Evolutionary conservation across 208 protist genomes (phyloP).

Genomic region (Trypanosoma caninum): DNA sequence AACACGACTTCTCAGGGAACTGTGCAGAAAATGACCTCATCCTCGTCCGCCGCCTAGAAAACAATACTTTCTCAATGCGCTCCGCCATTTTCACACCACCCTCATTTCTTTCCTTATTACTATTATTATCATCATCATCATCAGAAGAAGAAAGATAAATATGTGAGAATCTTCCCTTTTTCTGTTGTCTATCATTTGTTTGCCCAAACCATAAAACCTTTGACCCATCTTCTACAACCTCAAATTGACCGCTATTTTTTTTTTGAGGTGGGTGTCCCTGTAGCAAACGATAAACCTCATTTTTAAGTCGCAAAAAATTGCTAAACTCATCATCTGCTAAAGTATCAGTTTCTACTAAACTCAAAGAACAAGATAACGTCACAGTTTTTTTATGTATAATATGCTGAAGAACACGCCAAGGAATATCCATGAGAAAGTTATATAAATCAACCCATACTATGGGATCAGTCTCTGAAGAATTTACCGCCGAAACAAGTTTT

Average conservation of each 20-base stretch:
- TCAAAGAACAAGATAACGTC: not conserved
- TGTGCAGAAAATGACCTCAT: conserved; percentile 11
- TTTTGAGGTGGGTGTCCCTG: not conserved
- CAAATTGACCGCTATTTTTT: conserved; percentile 4
- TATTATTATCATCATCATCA: conserved; percentile 13
- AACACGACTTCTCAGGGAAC: conserved; percentile 7
- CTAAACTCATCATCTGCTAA: not conserved
- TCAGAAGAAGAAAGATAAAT: conserved; percentile 11
- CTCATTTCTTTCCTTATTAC: not conserved
- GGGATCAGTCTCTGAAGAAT: not conserved
- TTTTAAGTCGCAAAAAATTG: conserved; percentile 1
- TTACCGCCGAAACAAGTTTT: not conserved
- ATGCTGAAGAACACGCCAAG: not conserved
- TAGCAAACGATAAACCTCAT: conserved; percentile 4
- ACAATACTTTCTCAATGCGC: conserved; percentile 15
- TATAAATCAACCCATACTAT: conserved; percentile 16
- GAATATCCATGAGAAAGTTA: conserved; percentile 11
- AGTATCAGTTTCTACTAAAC: not conserved
- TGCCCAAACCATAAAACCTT: conserved; percentile 5
- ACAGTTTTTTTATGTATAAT: not conserved
- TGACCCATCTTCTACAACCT: not conserved
- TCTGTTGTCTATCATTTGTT: not conserved
- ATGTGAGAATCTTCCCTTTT: not conserved
- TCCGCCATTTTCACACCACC: not conserved
- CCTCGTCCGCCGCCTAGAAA: not conserved